Evolutionary conservation across 768 basidiomycete species (phyloP), one percentile per base, ranked within the genome.

Genomic region (Lentinula lateritia): DNA sequence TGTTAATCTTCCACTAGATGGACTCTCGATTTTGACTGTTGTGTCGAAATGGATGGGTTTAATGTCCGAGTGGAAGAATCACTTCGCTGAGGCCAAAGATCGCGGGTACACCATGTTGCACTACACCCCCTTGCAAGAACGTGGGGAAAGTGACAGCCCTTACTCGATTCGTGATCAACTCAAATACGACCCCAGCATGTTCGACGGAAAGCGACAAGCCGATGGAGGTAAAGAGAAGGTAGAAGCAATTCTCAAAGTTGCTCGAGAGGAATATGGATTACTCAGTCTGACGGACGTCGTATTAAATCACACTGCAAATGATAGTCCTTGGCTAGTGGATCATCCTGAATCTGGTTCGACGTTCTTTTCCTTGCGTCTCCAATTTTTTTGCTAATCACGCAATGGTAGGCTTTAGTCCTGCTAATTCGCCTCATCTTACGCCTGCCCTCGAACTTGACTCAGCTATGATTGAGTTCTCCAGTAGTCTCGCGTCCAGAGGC

Each of bases 1-100:
- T 52, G 78, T 90, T 64, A 80, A 90, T 66, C 77, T 98, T 16
- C 90, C 94, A 1, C 81, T 98, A 46, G 90, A 97, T 70, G 94
- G 92, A 15, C 80, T 99, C 7, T 84, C 90, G 38, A 88, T 98
- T 68, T 78, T 98, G 60, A 95, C 92, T 5, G 80, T 96, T 42
- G 87, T 99, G 50, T 96, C 95, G 1, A 99, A 99, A 72, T 99
- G 97, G 97, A 97, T 98, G 93, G 96, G 95, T 1, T 82, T 89
- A 1, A 73, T 93, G 39, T 72, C 77, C 10, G 78, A 87, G 35
- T 98, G 97, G 97, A 79, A 75, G 48, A 79, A 80, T 3, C 86
- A 92, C 70, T 92, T 97, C 65, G 80, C 83, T 53, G 93, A 95
- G 74, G 91, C 93, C 10, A 84, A 87, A 57, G 82, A 92, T 58